Evolutionary conservation across 371 early-diverging fungal species (phyloP), one percentile per base, ranked within the genome.

Genomic region (Rozella allomycis): DNA sequence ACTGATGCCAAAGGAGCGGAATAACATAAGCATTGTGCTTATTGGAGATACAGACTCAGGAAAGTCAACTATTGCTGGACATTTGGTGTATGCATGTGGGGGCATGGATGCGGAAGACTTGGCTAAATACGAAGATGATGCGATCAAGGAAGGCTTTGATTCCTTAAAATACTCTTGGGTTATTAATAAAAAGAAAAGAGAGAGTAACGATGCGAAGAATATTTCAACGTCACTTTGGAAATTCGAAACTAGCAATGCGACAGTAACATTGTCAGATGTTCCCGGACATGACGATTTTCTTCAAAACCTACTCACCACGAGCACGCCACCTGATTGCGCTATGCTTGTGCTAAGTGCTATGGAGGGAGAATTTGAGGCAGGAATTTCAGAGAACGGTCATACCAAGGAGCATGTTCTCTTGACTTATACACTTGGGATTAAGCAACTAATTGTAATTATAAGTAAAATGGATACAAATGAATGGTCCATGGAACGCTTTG

Each of bases 281-380:
- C 98, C 98, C 33, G 98, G 98, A 32, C 98, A 98, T 71, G 77
- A 88, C 58, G 85, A 86, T 61, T 98, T 87, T 72, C 85, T 98
- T 66, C 78, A 83, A 70, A 93, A 87, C 82, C 94, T 97, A 96
- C 91, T 98, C 55, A 83, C 82, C 51, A 93, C 90, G 62, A 85
- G 94, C 41, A 51, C 87, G 81, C 70, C 66, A 78, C 97, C 76
- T 40, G 91, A 90, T 53, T 79, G 81, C 54, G 97, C 86, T 54
- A 73, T 98, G 47, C 74, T 98, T 41, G 82, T 96, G 45, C 78
- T 96, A 56, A 83, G 85, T 53, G 82, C 80, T 45, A 74, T 75
- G 57, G 63, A 55, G 43, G 91, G 87, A 68, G 97, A 94, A 67
- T 96, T 96, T 76, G 87, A 88, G 64, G 82, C 90, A 57, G 96